phyloP scores from a whole-genome alignment of 805 yeast genomes.

The Hyphopichia homilentoma region DNA sequence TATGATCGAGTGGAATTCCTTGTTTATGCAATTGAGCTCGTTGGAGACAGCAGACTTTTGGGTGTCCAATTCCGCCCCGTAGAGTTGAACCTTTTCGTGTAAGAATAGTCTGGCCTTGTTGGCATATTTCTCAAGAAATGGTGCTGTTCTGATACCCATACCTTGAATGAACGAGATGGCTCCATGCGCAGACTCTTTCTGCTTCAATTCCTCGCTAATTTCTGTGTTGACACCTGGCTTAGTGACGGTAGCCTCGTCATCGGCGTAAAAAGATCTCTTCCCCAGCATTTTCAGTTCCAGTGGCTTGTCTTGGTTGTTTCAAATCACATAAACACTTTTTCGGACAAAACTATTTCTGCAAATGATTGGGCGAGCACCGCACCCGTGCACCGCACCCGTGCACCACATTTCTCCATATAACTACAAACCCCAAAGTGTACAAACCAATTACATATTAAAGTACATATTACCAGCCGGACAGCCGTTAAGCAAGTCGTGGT shows the following conservation, averaged over 20 bases:
- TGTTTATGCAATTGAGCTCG: slow-evolving; percentile 31
- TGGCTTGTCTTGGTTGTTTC: no score
- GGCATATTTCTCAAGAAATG: slow-evolving; percentile 42
- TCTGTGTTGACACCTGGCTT: slow-evolving; percentile 46
- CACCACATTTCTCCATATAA: no score
- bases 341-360: no score
- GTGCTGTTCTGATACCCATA: slow-evolving; percentile 50
- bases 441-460: no score
- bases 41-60: slow-evolving; percentile 45
- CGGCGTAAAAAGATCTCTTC: slow-evolving; percentile 48
- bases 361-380: no score
- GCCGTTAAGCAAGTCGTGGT: no score
- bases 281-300: slow-evolving; percentile 9
- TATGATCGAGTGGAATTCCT: slow-evolving; percentile 31
- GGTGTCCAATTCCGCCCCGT: slow-evolving; percentile 43
- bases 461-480: no score
- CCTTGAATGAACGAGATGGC: slow-evolving; percentile 45
- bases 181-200: slow-evolving; percentile 37
- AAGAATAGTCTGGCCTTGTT: slow-evolving; percentile 36
- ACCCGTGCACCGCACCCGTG: no score
- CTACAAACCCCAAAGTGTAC: no score
- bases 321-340: no score
- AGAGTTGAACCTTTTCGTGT: slow-evolving; percentile 32
- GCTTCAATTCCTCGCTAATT: slow-evolving; percentile 33
- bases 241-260: slow-evolving; percentile 45